A percentile compares a stretch with the other conserved stretches of the same genome.
Evolutionary conservation across 768 basidiomycete genomes (phyloP).

Genomic region (Leccinum variicolor): DNA sequence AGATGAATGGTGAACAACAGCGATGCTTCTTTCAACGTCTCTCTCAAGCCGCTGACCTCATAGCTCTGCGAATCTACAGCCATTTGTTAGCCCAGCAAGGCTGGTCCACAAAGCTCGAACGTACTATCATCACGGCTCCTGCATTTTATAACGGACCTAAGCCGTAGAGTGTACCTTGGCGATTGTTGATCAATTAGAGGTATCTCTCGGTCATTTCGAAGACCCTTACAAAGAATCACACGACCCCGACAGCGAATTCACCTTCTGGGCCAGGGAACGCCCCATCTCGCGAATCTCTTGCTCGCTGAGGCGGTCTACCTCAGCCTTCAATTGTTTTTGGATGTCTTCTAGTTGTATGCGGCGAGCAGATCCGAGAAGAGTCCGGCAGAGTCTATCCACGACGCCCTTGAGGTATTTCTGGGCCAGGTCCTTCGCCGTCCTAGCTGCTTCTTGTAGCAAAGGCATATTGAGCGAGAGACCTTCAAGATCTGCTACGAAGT

Average conservation of each 20-base stretch:
- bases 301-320: conserved; percentile 12
- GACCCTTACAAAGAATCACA: conserved; percentile 27
- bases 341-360: conserved; percentile 18
- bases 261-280: conserved; percentile 14
- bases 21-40: conserved; percentile 17
- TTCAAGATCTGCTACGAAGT: conserved; percentile 25
- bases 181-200: neutral
- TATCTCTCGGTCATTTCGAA: conserved; percentile 36
- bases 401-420: conserved; percentile 15
- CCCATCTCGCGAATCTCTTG: conserved; percentile 12
- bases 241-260: conserved; percentile 17
- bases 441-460: conserved; percentile 14
- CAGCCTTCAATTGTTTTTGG: conserved; percentile 11
- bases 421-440: conserved; percentile 11
- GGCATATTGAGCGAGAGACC: conserved; percentile 9
- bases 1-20: conserved; percentile 25
- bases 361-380: conserved; percentile 5
- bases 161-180: conserved; percentile 14
- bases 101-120: too few species aligned
- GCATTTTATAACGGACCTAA: conserved; percentile 4
- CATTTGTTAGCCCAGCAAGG: neutral
- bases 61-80: conserved; percentile 13
- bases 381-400: conserved; percentile 20
- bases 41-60: conserved; percentile 17
- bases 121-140: neutral